These are phyloP conservation scores for Neurospora sp. DNA, from an alignment of 495 filamentous ascomycete species.

Conservation along the genomic window DNA sequence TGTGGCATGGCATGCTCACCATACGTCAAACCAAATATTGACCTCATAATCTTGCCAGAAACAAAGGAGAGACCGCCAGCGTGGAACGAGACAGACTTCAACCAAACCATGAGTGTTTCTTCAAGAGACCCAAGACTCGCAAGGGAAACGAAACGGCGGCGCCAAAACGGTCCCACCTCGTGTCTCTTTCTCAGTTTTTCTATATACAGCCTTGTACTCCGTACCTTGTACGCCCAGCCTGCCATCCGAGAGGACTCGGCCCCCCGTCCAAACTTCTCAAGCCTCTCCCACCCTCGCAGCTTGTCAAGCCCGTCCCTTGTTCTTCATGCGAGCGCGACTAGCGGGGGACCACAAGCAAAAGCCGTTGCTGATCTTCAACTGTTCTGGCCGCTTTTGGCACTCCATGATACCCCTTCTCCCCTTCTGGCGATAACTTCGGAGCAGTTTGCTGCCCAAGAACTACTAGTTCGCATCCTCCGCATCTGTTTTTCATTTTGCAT, in stretches of 20 bases:
- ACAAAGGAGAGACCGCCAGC: background rate
- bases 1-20: background rate
- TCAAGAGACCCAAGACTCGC: background rate
- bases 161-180: background rate
- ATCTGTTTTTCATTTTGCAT: background rate
- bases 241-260: background rate
- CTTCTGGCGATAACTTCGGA: background rate
- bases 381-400: background rate
- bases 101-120: background rate
- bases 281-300: background rate
- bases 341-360: background rate
- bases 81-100: background rate
- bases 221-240: background rate
- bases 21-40: background rate
- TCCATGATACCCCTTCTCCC: background rate
- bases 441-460: background rate
- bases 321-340: background rate
- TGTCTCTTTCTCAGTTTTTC: background rate
- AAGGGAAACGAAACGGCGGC: background rate
- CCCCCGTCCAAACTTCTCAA: background rate
- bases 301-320: background rate
- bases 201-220: background rate
- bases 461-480: background rate
- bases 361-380: background rate
- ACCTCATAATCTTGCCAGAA: background rate